Base-by-base conservation (phyloP, 2,329 filamentous ascomycete species). In the Nigrospora osmanthi region DNA sequence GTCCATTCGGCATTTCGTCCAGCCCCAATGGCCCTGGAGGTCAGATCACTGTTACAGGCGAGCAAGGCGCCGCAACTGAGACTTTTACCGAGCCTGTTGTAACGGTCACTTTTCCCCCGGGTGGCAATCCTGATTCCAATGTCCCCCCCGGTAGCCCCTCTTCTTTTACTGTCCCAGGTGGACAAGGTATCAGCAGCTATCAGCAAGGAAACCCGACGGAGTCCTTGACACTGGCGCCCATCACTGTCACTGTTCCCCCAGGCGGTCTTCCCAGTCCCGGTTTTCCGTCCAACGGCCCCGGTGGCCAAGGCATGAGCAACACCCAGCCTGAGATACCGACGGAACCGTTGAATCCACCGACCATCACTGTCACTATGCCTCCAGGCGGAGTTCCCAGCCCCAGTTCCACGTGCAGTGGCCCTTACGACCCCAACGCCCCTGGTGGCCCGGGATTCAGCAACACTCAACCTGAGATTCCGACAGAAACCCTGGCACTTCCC, bases 291-390 rank as follows among this genome's bases (percentile, higher is more conserved):
- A 28, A 19, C 31, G 19, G 31, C 7, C 31, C 44, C 28, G 15
- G 35, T 17, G 40, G 31, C 11, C 35, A 33, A 11, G 19, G 7
- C 28, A 17, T 35, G 12, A 36, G 38, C 36, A 40, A 28, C 31
- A 43, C 30, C 6, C 16, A 11, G 5, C 37, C 43, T 23, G 31
- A 37, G 19, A 32, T 36, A 35, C 44, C 34, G 43, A 32, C 44
- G 31, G 32, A n/a, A 12, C 16, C 32, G 16, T 44, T 31, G 37
- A 32, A 35, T 17, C 40, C 34, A 31, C 31, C 43, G 34, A 38
- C 23, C 23, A 23, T 48, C 11, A 48, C 46, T 31, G 13, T 39
- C 35, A 42, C 43, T 32, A 19, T 37, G 11, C 23, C 23, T 28
- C 23, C 23, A 28, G 23, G 23, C 5, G 23, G 23, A 28, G 5